Evolutionary conservation across 768 basidiomycete genomes (phyloP), one percentile per base, ranked within the genome.

Genomic region (Leccinum arenicola): DNA sequence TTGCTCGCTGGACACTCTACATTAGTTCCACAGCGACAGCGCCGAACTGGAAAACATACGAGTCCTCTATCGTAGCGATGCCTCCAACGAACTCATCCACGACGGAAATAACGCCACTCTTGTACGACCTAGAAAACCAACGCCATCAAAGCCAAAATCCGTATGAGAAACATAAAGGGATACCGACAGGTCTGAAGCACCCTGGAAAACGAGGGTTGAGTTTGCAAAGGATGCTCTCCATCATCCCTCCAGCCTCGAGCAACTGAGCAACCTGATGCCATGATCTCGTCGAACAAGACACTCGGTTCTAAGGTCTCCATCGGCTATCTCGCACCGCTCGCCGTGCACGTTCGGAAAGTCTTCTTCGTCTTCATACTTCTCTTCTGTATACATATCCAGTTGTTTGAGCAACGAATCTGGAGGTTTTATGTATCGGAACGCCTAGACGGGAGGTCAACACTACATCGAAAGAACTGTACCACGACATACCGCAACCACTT

Each of bases 361-460:
- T 25, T 25, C 25, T 25, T 25, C 25, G 25, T 25, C 25, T 25
- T 25, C 25, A 25, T 25, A 25, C n/a, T 15, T 12, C 29, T 45
- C 27, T 25, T 23, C 29, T 5, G 25, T 27, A 27, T 27, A 25
- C 25, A 25, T 25, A 25, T 25, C 25, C 25, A 25, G 74, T 65
- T 95, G 94, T 0, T 80, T 88, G n/a, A 89, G 68, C n/a, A 96
- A 74, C 4, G 65, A 70, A 17, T 89, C 91, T 7, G 92, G 89
- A 2, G 92, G 90, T 65, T 83, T 82, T 40, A 85, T 76, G 64
- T 92, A 92, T 60, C 86, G 82, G 8, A 95, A 76, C 4, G 85
- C 25, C 25, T 25, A 25, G 25, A 25, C 25, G 25, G 25, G 25
- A 25, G 25, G 25, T 25, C 25, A 25, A 25, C 25, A 25, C 25